Evolutionary conservation across 1,284 basidiomycete genomes (phyloP).

Genomic region (Lentinula novae-zelandiae): DNA sequence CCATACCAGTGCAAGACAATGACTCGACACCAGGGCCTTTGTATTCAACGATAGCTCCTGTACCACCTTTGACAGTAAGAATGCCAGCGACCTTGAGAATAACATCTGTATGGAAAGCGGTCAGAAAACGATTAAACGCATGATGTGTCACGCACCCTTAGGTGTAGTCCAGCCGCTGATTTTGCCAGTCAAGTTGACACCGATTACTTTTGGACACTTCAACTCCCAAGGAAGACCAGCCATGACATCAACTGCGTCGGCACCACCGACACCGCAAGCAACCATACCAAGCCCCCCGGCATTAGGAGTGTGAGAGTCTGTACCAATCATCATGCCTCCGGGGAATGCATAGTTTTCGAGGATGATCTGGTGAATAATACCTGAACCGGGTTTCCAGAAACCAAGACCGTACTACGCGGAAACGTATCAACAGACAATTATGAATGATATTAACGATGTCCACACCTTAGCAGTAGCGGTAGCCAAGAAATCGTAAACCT

Average conservation of each 20-base stretch:
- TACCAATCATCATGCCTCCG: conserved; percentile 99
- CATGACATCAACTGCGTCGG: conserved; percentile 99
- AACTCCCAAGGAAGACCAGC: conserved; percentile 97
- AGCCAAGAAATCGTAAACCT: conserved; percentile 99
- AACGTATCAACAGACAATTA: conserved; percentile 1
- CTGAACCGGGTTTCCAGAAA: conserved; percentile 99
- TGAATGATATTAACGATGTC: not conserved
- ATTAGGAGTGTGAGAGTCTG: conserved; percentile 99
- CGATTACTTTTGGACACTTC: conserved; percentile 98
- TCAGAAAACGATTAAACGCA: conserved; percentile 8
- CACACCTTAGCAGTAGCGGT: conserved; percentile 90
- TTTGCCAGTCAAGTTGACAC: conserved; percentile 95
- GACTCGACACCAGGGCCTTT: conserved; percentile 92
- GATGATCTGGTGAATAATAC: conserved; percentile 97
- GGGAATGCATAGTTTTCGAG: conserved; percentile 99
- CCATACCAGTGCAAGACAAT: conserved; percentile 98
- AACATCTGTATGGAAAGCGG: conserved; percentile 55
- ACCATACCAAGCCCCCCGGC: conserved; percentile 99
- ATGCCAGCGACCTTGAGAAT: conserved; percentile 98
- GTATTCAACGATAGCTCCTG: conserved; percentile 97
- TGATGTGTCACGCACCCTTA: conserved; percentile 61
- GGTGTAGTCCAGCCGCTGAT: conserved; percentile 97
- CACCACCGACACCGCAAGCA: conserved; percentile 98
- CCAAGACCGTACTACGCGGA: conserved; percentile 84
- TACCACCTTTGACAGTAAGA: conserved; percentile 97